These are phyloP conservation scores for Rhodosporidiobolus odoratus DNA, from an alignment of 768 basidiomycete species.

Conservation along the genomic window DNA sequence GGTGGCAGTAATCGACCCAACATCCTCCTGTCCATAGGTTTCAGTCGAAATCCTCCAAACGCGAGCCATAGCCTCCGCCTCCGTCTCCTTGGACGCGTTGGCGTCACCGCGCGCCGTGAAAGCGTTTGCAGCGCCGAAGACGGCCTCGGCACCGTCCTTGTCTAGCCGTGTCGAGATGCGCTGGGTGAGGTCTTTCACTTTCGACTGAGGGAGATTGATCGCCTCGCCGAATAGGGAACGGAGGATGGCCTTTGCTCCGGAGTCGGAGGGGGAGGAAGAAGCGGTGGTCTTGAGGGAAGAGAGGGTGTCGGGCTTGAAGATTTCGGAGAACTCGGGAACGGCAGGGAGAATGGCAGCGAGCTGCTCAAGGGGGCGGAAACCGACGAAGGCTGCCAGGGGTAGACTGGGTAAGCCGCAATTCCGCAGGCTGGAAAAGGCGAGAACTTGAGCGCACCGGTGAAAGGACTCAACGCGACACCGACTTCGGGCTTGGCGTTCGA, in stretches of 20 bases:
- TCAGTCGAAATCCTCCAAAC: slow-evolving; percentile 24
- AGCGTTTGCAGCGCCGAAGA: slow-evolving; percentile 25
- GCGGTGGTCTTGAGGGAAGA: not conserved
- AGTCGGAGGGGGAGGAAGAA: not conserved
- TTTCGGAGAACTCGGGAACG: slow-evolving; percentile 20
- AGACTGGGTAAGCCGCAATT: not conserved
- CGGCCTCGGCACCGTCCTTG: slow-evolving; percentile 19
- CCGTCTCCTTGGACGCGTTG: slow-evolving; percentile 22
- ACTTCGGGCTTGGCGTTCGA: slow-evolving; percentile 39
- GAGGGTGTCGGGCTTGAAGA: slow-evolving; percentile 11
- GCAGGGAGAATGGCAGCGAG: slow-evolving; percentile 11
- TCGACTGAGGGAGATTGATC: slow-evolving; percentile 15
- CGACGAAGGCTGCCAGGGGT: slow-evolving; percentile 34
- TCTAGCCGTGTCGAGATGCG: slow-evolving; percentile 5
- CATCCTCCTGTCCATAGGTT: slow-evolving; percentile 35
- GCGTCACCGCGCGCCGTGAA: slow-evolving; percentile 13
- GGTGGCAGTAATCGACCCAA: slow-evolving; percentile 22
- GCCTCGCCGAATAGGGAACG: slow-evolving; percentile 29
- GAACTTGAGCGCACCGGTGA: slow-evolving; percentile 15
- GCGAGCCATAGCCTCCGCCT: slow-evolving; percentile 29
- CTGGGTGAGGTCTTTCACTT: slow-evolving; percentile 21
- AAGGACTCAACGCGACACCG: slow-evolving; percentile 22
- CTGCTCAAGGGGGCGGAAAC: slow-evolving; percentile 35
- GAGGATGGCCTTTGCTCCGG: slow-evolving; percentile 18
- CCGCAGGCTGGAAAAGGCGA: not conserved